A percentile compares a stretch with the other conserved stretches of the same genome.
Conservation (phyloP, 208 protist species). For the Trypanosoma scelopori region DNA sequence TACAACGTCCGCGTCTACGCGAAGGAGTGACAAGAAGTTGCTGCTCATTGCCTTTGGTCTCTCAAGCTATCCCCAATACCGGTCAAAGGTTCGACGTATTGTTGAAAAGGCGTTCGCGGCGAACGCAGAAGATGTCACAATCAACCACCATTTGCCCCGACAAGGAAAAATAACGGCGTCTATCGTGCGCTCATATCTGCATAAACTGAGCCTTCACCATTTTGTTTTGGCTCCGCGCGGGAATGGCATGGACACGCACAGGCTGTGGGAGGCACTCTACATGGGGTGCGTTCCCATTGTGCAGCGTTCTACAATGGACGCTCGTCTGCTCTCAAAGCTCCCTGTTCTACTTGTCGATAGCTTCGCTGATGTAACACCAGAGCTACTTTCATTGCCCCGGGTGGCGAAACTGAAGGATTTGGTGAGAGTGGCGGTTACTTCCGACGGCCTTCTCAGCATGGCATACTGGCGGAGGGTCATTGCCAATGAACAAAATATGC, state of each 20-base stretch:
- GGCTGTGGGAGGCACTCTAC: conserved; percentile 33
- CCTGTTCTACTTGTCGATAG: conserved; percentile 23
- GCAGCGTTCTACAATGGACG: conserved; percentile 29
- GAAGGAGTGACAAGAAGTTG: not conserved
- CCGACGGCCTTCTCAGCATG: not conserved
- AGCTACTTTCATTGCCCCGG: not conserved
- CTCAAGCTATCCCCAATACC: conserved; percentile 9
- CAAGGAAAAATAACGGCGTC: not conserved
- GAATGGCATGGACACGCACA: conserved; percentile 34
- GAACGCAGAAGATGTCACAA: not conserved
- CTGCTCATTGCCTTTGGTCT: conserved; percentile 11
- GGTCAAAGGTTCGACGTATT: conserved; percentile 4
- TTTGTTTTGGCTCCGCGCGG: conserved; percentile 28
- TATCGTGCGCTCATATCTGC: not conserved
- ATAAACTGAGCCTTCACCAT: not conserved
- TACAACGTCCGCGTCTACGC: too few relatives aligned
- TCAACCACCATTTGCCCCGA: not conserved
- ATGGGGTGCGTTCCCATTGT: conserved; percentile 28
- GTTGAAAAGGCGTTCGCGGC: not conserved
- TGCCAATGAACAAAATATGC: not conserved
- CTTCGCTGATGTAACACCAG: conserved; percentile 15
- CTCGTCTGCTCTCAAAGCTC: conserved; percentile 10
- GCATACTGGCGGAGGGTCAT: conserved; percentile 5
- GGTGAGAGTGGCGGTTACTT: not conserved
- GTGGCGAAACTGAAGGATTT: not conserved